Conservation (phyloP, 495 filamentous ascomycete genomes). For the Evernia prunastri region DNA sequence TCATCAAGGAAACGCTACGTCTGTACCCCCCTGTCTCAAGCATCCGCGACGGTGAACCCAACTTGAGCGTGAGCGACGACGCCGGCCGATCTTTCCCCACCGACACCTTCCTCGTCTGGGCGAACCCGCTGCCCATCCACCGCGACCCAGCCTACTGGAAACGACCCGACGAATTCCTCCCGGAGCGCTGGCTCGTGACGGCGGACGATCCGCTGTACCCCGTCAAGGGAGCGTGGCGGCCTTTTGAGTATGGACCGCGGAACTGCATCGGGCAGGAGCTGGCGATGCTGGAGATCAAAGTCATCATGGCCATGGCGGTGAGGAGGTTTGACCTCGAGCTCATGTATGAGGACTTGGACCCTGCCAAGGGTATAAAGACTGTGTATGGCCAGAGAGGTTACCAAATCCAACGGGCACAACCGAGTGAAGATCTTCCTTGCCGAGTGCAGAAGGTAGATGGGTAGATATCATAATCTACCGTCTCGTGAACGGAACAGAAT, state of each 20-base stretch:
- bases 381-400: slow-evolving; percentile 27
- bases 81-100: slow-evolving; percentile 32
- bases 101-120: slow-evolving; percentile 14
- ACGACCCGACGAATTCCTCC: slow-evolving; percentile 33
- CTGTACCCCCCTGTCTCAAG: slow-evolving; percentile 21
- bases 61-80: slow-evolving; percentile 5
- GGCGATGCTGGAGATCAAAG: slow-evolving; percentile 38
- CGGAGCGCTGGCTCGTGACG: slow-evolving; percentile 29
- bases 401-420: slow-evolving; percentile 23
- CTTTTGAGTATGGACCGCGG: slow-evolving; percentile 45
- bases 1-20: slow-evolving; percentile 27
- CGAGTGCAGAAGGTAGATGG: slow-evolving; percentile 9
- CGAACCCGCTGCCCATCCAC: slow-evolving; percentile 16
- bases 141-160: slow-evolving; percentile 11
- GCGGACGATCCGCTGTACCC: slow-evolving; percentile 22
- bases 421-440: slow-evolving; percentile 27
- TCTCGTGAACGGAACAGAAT: too few species aligned
- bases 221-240: slow-evolving; percentile 37
- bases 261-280: slow-evolving; percentile 48
- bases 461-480: too few species aligned
- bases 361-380: not conserved
- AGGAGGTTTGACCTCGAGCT: slow-evolving; percentile 15
- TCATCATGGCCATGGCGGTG: slow-evolving; percentile 39
- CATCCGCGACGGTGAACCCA: slow-evolving; percentile 16
- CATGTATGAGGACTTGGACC: slow-evolving; percentile 24